These are phyloP conservation scores for Neurospora sp. DNA, from an alignment of 495 filamentous ascomycete species.

Conservation along the genomic window DNA sequence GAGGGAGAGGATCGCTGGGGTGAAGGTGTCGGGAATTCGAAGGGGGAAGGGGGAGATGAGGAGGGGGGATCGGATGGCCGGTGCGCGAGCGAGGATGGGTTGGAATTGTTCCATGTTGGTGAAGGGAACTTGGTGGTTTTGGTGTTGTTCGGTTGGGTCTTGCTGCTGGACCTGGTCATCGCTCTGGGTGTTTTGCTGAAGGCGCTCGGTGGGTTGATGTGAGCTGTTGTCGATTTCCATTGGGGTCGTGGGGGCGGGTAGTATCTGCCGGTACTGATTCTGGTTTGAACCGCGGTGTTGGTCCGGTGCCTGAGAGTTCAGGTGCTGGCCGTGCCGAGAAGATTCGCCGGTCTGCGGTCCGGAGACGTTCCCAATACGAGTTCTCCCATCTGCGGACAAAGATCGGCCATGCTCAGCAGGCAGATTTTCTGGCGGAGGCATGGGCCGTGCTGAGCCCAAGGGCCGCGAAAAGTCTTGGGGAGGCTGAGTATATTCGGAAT, in stretches of 20 bases:
- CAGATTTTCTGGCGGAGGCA: not conserved
- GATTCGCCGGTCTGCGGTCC: not conserved
- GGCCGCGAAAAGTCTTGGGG: not conserved
- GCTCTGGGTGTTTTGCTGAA: not conserved
- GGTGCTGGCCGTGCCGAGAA: not conserved
- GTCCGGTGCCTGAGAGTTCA: not conserved
- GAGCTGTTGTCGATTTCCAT: not conserved
- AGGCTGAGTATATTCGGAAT: not conserved
- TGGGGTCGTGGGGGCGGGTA: not conserved
- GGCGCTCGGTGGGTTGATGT: not conserved
- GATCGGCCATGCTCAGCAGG: not conserved
- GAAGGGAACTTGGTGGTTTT: not conserved
- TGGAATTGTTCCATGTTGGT: not conserved
- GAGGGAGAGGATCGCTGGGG: not conserved
- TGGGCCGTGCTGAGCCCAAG: not conserved
- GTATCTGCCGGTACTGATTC: not conserved
- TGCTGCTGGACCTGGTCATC: not conserved
- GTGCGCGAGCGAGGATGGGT: not conserved
- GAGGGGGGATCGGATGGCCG: not conserved
- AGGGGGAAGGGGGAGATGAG: not conserved
- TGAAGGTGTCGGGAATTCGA: not conserved
- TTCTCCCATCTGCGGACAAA: no score
- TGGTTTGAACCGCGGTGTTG: not conserved
- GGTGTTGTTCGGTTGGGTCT: not conserved
- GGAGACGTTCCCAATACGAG: not conserved